These are phyloP conservation scores for Glonium stellatum DNA, from an alignment of 495 filamentous ascomycete species.

Conservation along the genomic window DNA sequence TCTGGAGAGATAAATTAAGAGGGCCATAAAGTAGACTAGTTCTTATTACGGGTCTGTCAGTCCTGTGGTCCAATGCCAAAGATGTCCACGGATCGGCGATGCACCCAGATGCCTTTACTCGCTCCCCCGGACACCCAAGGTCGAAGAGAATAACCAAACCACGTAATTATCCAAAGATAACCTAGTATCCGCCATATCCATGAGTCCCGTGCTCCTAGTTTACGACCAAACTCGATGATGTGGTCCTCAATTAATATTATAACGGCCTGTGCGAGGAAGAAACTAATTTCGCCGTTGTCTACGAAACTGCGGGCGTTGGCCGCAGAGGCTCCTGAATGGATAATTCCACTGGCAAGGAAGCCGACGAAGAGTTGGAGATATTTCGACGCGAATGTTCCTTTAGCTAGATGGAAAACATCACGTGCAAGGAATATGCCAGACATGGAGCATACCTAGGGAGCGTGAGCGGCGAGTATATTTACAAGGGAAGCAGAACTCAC, in stretches of 20 bases:
- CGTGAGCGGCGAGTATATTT: background rate
- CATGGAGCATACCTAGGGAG: background rate
- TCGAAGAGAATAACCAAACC: constrained; percentile 7
- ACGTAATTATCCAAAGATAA: constrained; percentile 9
- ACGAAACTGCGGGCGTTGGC: background rate
- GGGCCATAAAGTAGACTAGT: too few relatives aligned
- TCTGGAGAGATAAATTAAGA: too few relatives aligned
- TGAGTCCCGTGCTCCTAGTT: constrained; percentile 4
- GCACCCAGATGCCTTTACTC: constrained; percentile 4
- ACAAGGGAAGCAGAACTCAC: constrained; percentile 1
- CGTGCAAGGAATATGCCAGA: constrained; percentile 7
- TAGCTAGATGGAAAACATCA: constrained; percentile 9
- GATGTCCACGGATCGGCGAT: constrained; percentile 3
- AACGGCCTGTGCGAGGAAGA: constrained; percentile 11
- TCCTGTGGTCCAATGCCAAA: constrained; percentile 8
- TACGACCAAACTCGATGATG: constrained; percentile 9
- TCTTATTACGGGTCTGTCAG: too few relatives aligned
- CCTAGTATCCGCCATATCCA: constrained; percentile 5
- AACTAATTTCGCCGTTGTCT: background rate
- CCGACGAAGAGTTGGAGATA: constrained; percentile 15
- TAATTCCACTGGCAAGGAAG: constrained; percentile 7
- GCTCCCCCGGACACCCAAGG: background rate
- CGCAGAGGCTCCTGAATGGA: background rate
- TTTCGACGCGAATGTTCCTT: constrained; percentile 17
- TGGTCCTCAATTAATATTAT: constrained; percentile 17